phyloP scores from a whole-genome alignment of 1,284 basidiomycete genomes.

The Volvariella surrecta region DNA sequence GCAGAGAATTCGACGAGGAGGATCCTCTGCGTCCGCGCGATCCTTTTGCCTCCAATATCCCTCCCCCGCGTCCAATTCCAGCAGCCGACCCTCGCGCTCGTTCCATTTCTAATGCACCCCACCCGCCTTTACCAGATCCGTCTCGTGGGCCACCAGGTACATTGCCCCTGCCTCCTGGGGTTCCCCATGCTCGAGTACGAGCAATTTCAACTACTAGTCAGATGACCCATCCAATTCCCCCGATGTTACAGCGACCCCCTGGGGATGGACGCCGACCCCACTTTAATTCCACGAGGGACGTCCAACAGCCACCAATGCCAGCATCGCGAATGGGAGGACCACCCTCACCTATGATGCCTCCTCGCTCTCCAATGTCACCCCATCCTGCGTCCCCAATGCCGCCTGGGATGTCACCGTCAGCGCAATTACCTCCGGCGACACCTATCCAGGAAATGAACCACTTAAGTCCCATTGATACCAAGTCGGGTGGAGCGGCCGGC shows the following conservation, averaged over 20 bases:
- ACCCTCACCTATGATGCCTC: too few species aligned
- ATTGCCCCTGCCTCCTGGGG: constrained; percentile 9
- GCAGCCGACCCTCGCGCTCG: constrained; percentile 13
- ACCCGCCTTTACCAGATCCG: constrained; percentile 12
- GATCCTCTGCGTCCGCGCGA: constrained; percentile 8
- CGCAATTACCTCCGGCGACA: constrained; percentile 9
- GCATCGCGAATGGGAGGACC: too few species aligned
- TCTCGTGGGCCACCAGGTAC: constrained; percentile 13
- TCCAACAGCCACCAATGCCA: too few species aligned
- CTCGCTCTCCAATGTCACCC: too few species aligned
- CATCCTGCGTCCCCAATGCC: neutral
- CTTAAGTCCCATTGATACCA: constrained; percentile 44
- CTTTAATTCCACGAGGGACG: too few species aligned
- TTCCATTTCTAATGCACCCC: constrained; percentile 11
- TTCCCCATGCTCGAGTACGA: constrained; percentile 6
- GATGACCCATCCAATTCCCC: constrained; percentile 1
- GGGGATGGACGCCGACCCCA: too few species aligned
- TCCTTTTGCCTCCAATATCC: constrained; percentile 7
- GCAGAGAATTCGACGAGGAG: constrained; percentile 13
- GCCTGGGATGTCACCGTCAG: neutral
- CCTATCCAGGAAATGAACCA: constrained; percentile 12
- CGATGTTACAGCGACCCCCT: constrained; percentile 6
- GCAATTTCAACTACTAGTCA: constrained; percentile 11
- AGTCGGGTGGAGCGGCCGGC: constrained; percentile 71
- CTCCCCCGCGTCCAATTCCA: constrained; percentile 7